These are phyloP conservation scores for Psilocybe subaeruginosa DNA, from an alignment of 768 basidiomycete species.

Conservation along the genomic window DNA sequence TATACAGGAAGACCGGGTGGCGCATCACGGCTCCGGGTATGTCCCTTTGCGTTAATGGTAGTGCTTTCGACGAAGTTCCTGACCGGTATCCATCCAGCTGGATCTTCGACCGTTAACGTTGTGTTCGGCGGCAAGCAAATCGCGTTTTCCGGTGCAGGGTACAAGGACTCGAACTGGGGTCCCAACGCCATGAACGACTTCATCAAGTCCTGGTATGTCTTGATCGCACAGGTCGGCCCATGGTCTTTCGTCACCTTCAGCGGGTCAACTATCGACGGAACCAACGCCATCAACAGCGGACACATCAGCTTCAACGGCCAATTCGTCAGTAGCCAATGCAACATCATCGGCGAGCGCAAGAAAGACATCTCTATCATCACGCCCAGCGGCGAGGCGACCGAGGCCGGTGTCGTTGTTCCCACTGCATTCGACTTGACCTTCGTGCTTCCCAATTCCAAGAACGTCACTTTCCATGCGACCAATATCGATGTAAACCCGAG, in stretches of 20 bases:
- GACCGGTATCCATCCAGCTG: background rate
- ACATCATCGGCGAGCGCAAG: background rate
- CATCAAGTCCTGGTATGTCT: constrained; percentile 2
- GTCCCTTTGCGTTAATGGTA: background rate
- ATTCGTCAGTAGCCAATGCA: background rate
- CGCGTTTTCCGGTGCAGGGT: background rate
- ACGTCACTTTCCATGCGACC: background rate
- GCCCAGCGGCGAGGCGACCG: background rate
- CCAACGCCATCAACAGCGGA: constrained; percentile 2
- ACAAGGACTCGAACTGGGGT: constrained; percentile 6
- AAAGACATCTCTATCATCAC: constrained; percentile 4
- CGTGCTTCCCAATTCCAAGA: background rate
- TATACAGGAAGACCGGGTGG: constrained; percentile 1
- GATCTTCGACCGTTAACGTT: background rate
- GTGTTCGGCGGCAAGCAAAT: background rate
- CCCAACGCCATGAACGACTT: constrained; percentile 6
- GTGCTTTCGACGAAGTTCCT: too few relatives aligned
- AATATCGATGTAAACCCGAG: background rate
- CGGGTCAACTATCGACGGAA: background rate
- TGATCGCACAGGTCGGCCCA: background rate
- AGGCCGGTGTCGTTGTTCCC: background rate
- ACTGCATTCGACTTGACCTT: constrained; percentile 1
- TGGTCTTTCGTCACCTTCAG: constrained; percentile 8
- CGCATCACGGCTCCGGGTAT: background rate
- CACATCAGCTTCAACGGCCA: background rate